Conservation (phyloP, 2,329 filamentous ascomycete species). For the Berkeleyomyces basicola region DNA sequence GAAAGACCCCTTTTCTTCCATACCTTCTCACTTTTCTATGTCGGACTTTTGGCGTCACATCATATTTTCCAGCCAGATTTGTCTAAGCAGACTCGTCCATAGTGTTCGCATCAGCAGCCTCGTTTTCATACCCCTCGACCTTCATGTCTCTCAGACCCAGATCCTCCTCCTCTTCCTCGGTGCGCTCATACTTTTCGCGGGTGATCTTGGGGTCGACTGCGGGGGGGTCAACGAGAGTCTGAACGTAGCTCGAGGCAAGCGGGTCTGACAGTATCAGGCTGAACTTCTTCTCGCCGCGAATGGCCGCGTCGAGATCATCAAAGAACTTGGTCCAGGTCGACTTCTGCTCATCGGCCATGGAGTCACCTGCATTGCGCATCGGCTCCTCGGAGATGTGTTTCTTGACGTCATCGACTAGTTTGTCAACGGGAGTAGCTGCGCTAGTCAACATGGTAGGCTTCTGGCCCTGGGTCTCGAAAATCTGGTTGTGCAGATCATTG, state of each 20-base stretch:
- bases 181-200: conserved; percentile 68
- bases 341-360: conserved; percentile 48
- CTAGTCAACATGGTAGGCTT: conserved; percentile 6
- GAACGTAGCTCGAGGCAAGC: conserved; percentile 82
- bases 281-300: conserved; percentile 65
- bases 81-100: conserved; percentile 11
- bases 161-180: conserved; percentile 85
- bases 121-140: conserved; percentile 56
- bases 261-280: conserved; percentile 75
- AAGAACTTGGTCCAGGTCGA: conserved; percentile 73
- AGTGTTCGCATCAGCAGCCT: conserved; percentile 18
- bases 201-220: conserved; percentile 61
- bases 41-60: background rate
- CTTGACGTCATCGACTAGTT: background rate
- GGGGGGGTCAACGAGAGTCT: conserved; percentile 64
- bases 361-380: conserved; percentile 51
- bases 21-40: background rate
- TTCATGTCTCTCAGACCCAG: conserved; percentile 86
- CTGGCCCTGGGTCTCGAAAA: conserved; percentile 50
- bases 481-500: conserved; percentile 72
- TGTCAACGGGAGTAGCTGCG: conserved; percentile 1
- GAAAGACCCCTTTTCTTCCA: background rate
- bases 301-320: conserved; percentile 54
- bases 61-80: too few species aligned
- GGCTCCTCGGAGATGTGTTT: conserved; percentile 40